Percentiles rank a stretch among this genome's conserved stretches.
These are phyloP conservation scores for Pyrrhoderma lamaoense DNA, from an alignment of 1,284 basidiomycete species.

Conservation along the genomic window DNA sequence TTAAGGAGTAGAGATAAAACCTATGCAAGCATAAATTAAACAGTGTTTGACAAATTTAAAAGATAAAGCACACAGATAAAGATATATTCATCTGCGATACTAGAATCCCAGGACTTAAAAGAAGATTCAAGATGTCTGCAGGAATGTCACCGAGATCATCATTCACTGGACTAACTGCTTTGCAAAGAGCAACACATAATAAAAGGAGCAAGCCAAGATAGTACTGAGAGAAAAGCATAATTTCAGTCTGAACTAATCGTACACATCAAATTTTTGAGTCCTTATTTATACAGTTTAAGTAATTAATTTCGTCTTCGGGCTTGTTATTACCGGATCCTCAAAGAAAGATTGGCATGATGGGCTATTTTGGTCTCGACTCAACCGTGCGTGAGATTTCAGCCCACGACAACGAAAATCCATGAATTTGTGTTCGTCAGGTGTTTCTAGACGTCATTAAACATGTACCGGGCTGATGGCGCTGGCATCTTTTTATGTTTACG, in stretches of 20 bases:
- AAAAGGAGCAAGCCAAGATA: background rate
- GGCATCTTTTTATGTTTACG: too few relatives aligned
- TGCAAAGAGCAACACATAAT: background rate
- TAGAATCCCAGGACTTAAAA: slow-evolving; percentile 11
- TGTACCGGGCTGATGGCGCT: too few relatives aligned
- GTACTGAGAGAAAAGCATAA: slow-evolving; percentile 4
- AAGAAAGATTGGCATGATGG: too few relatives aligned
- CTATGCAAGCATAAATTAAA: background rate
- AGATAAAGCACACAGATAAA: slow-evolving; percentile 5
- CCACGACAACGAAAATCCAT: too few relatives aligned
- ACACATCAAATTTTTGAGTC: too few relatives aligned
- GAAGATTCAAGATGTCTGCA: slow-evolving; percentile 6
- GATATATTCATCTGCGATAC: slow-evolving; percentile 8
- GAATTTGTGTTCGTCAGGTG: too few relatives aligned
- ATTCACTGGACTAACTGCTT: background rate
- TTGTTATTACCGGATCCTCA: too few relatives aligned
- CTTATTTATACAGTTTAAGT: too few relatives aligned
- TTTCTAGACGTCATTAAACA: too few relatives aligned
- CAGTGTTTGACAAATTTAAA: background rate
- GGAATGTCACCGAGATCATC: slow-evolving; percentile 11
- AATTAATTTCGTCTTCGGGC: too few relatives aligned
- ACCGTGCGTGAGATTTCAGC: too few relatives aligned
- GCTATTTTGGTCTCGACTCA: too few relatives aligned
- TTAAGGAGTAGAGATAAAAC: slow-evolving; percentile 10
- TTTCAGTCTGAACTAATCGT: background rate